Conservation (phyloP, 805 yeast genomes). For the Scheffersomyces lignosus region DNA sequence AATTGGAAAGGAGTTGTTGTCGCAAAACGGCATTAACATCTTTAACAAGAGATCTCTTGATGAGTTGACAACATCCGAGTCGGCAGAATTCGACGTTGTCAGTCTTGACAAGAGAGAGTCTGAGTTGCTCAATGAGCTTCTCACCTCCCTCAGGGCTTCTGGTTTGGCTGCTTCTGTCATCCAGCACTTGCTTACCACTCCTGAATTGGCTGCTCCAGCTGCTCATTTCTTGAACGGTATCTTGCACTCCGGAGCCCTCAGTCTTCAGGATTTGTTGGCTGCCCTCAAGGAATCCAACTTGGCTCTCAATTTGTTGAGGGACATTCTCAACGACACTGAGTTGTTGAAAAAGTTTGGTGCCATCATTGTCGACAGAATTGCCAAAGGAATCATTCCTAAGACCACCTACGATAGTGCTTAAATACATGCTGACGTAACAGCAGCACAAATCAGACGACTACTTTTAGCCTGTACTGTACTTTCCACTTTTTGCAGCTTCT, state of each 20-base stretch:
- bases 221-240: constrained; percentile 24
- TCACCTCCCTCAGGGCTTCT: constrained; percentile 22
- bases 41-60: constrained; percentile 5
- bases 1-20: constrained; percentile 20
- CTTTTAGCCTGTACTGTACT: not conserved
- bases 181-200: constrained; percentile 24
- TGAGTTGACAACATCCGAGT: not conserved
- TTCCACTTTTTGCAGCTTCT: not conserved
- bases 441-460: too few species aligned
- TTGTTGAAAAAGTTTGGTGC: constrained; percentile 17
- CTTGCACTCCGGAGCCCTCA: constrained; percentile 22
- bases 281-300: constrained; percentile 22
- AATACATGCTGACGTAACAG: not conserved
- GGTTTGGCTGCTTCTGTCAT: constrained; percentile 24
- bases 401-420: not conserved
- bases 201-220: constrained; percentile 26
- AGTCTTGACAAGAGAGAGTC: constrained; percentile 18
- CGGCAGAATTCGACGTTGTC: not conserved
- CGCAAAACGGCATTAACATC: constrained; percentile 18
- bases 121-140: constrained; percentile 16
- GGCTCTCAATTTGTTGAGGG: constrained; percentile 13
- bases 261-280: constrained; percentile 17
- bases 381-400: constrained; percentile 18
- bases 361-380: constrained; percentile 16
- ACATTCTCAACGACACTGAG: constrained; percentile 20